Evolutionary conservation across 2,329 filamentous ascomycete species (phyloP), one percentile per base, ranked within the genome.

Genomic region (Ceratocystis cacaofunesta): DNA sequence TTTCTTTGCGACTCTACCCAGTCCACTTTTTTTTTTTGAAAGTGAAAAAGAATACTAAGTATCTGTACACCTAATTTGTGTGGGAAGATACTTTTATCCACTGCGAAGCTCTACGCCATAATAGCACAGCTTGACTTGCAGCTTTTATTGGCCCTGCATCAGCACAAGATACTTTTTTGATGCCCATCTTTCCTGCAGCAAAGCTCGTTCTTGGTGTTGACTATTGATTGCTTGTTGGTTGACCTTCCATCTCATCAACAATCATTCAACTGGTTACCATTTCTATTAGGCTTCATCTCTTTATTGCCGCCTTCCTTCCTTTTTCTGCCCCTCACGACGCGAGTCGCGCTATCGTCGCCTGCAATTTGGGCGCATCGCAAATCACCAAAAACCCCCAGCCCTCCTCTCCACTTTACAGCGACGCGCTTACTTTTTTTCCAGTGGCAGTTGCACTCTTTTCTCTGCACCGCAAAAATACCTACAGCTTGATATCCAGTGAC

Each of bases 1-100:
- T 66, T 61, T 52, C 19, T 25, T 66, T 65, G 64, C 66, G 64
- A 61, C 61, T 64, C 43, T 50, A 44, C 17, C 19, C 22, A 22
- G 19, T 61, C 60, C 46, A 62, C 46, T 52, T 36, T 30, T 41
- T 36, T 32, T 32, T 41, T 41, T 41, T 41, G 36, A 12, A 15
- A 41, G 36, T 41, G 3, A 15, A 15, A 41, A 41, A 41, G 3
- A 41, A 41, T 12, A 12, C 36, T 4, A 50, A 65, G 66, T 67
- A 67, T 50, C 36, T 41, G 46, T 58, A 50, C 66, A 67, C 66
- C 8, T 44, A 60, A 63, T 30, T 65, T 52, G 30, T 12, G 66
- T 67, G 66, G 58, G 44, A 61, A 65, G 66, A 67, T 67, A 67
- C 66, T 36, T 67, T 32, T 30, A 25, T 32, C 64, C 8, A 22